Conservation (phyloP, 176 grass and related monocot genomes). For the Rhynchospora breviuscula region DNA sequence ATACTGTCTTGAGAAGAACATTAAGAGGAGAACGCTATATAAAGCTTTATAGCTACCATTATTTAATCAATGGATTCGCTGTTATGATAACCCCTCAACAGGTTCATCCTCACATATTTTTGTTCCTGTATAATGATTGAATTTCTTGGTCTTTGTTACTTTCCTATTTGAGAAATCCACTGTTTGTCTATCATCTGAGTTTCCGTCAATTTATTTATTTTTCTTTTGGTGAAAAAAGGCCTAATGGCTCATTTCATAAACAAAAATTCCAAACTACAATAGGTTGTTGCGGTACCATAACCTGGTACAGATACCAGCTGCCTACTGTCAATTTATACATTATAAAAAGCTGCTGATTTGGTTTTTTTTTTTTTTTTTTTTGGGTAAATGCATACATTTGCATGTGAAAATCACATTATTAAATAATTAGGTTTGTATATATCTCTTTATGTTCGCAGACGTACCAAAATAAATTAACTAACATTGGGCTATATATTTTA, state of each 20-base stretch:
- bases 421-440: background rate
- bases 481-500: background rate
- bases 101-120: conserved; percentile 35
- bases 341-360: background rate
- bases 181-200: background rate
- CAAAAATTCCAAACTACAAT: no score
- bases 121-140: background rate
- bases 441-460: background rate
- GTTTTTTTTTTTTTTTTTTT: no score
- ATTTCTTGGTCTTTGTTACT: background rate
- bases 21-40: conserved; percentile 69
- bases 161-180: background rate
- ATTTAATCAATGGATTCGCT: conserved; percentile 96
- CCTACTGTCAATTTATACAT: no score
- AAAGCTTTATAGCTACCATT: conserved; percentile 92
- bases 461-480: background rate
- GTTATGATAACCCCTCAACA: conserved; percentile 77
- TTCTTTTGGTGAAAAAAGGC: no score
- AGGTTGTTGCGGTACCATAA: no score
- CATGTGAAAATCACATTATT: background rate
- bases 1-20: conserved; percentile 79
- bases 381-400: background rate
- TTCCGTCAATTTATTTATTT: background rate
- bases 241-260: no score
- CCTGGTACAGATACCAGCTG: no score